These are phyloP conservation scores for Thielaviopsis populi DNA, from an alignment of 2,329 filamentous ascomycete genomes.

Conservation along the genomic window DNA sequence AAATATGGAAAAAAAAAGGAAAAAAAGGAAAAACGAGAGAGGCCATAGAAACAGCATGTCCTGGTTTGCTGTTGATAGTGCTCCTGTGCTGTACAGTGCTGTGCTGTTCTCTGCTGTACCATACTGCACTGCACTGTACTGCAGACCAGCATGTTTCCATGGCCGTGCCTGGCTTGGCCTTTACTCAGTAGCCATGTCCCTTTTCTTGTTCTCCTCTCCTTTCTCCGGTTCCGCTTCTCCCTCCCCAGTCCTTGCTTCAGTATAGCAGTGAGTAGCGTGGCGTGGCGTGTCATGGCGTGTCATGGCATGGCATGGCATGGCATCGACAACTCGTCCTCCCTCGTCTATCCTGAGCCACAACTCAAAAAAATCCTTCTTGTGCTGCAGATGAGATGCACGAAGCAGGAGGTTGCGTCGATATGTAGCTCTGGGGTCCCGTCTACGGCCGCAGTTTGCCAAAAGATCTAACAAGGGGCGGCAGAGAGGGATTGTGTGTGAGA, in stretches of 20 bases:
- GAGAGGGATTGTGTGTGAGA: neutral
- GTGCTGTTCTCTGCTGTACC: neutral
- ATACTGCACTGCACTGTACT: neutral
- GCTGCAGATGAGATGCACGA: neutral
- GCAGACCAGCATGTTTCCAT: neutral
- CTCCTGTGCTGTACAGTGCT: neutral
- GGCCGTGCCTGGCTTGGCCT: neutral
- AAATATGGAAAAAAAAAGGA: neutral
- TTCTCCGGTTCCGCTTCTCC: no score
- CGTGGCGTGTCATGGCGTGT: no score
- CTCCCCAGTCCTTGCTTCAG: no score
- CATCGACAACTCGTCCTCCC: no score
- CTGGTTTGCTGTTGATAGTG: neutral
- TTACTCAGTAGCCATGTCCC: neutral
- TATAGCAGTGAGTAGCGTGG: no score
- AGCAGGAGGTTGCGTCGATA: neutral
- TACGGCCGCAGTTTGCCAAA: neutral
- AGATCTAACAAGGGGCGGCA: neutral
- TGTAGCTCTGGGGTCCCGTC: neutral
- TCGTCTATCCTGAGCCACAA: neutral
- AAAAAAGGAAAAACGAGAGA: neutral
- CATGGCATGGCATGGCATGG: no score
- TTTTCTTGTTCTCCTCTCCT: neutral
- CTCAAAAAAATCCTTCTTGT: neutral
- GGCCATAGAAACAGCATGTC: neutral